These are phyloP conservation scores for Dichotomopilus funicola DNA, from an alignment of 2,329 filamentous ascomycete genomes.

Conservation along the genomic window DNA sequence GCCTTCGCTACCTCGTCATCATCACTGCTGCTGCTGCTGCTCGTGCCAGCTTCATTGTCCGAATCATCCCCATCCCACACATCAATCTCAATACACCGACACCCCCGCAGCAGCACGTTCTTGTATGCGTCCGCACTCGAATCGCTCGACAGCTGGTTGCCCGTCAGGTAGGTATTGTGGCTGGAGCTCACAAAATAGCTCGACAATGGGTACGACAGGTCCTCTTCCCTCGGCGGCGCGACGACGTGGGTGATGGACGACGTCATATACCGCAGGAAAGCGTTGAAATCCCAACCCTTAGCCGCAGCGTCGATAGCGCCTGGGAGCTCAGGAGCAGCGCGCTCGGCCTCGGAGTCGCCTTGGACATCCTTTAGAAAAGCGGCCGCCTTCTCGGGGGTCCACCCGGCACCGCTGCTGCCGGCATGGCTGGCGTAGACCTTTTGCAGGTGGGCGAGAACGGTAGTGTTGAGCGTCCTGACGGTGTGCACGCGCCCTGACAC, in stretches of 20 bases:
- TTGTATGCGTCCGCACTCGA: conserved; percentile 87
- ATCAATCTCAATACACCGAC: conserved; percentile 88
- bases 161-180: conserved; percentile 89
- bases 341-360: conserved; percentile 32
- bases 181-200: conserved; percentile 94
- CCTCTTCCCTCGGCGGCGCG: conserved; percentile 35
- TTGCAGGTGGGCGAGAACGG: conserved; percentile 38
- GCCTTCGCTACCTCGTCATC: conserved; percentile 43
- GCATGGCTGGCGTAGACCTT: conserved; percentile 42
- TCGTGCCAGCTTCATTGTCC: conserved; percentile 42
- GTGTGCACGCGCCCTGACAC: conserved; percentile 36
- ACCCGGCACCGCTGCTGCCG: conserved; percentile 33
- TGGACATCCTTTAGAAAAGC: conserved; percentile 44
- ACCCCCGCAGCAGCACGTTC: conserved; percentile 73
- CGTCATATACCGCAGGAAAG: conserved; percentile 51
- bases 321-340: conserved; percentile 13
- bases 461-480: conserved; percentile 36
- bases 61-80: conserved; percentile 84
- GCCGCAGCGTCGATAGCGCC: not conserved
- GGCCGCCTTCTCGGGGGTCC: conserved; percentile 40
- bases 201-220: conserved; percentile 70
- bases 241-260: conserved; percentile 41
- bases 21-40: conserved; percentile 26
- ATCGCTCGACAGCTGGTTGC: conserved; percentile 78
- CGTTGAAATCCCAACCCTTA: conserved; percentile 39